These are phyloP conservation scores for Pinus taeda DNA, from an alignment of 75 land plant genomes.

Conservation along the genomic window DNA sequence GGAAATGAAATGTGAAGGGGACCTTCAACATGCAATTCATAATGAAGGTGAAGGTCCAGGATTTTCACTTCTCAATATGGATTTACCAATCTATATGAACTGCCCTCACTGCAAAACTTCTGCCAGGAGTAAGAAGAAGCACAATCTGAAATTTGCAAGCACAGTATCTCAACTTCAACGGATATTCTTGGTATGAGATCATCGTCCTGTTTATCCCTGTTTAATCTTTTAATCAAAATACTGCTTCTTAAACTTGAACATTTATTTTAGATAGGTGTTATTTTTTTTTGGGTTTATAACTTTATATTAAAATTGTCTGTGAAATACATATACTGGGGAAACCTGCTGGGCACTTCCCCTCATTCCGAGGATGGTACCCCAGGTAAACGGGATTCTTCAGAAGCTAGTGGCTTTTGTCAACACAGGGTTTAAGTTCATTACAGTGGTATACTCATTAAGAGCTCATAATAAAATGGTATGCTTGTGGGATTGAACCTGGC, in stretches of 20 bases:
- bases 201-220: background rate
- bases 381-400: too few relatives aligned
- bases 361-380: too few relatives aligned
- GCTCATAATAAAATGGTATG: too few relatives aligned
- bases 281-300: too few relatives aligned
- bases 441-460: too few relatives aligned
- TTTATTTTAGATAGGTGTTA: background rate
- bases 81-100: conserved; percentile 86
- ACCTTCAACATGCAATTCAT: conserved; percentile 21
- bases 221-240: too few relatives aligned
- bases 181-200: conserved; percentile 75
- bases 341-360: too few relatives aligned
- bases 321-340: too few relatives aligned
- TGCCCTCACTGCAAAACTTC: conserved; percentile 81
- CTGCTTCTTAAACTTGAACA: background rate
- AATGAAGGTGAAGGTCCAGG: conserved; percentile 60
- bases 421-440: too few relatives aligned
- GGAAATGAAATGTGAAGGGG: conserved; percentile 17
- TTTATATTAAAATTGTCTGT: too few relatives aligned
- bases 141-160: conserved; percentile 65
- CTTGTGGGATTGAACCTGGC: too few relatives aligned
- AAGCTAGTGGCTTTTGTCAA: too few relatives aligned
- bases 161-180: conserved; percentile 91
- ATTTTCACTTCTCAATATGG: conserved; percentile 63
- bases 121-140: conserved; percentile 31